phyloP scores from a whole-genome alignment of 345 rosid species.

The Ailanthus altissimus region DNA sequence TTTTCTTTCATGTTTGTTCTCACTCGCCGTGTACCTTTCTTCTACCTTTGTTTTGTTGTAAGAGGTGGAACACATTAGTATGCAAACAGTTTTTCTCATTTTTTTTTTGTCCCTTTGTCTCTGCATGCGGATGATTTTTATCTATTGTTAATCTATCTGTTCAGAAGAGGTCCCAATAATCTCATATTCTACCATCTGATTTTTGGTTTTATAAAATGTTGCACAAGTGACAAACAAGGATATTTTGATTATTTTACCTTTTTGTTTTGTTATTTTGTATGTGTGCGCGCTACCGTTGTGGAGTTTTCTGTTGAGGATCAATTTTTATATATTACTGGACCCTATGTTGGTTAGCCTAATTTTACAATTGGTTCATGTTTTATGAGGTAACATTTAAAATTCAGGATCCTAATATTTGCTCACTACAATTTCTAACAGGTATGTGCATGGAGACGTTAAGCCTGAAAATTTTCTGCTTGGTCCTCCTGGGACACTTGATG shows the following conservation, averaged over 20 bases:
- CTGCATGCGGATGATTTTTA: not conserved
- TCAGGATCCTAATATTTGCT: not conserved
- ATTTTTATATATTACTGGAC: not conserved
- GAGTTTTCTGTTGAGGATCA: not conserved
- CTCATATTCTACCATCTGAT: not conserved
- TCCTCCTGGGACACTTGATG: slow-evolving; percentile 55
- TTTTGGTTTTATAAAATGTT: not conserved
- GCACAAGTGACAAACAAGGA: not conserved
- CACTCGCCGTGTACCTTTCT: not conserved
- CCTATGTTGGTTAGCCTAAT: not conserved
- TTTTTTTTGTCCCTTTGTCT: not conserved
- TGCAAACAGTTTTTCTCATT: not conserved
- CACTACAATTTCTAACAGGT: slow-evolving; percentile 35
- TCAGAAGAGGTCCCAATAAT: not conserved
- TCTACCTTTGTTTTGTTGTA: not conserved
- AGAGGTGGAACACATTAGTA: not conserved
- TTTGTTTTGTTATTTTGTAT: not conserved
- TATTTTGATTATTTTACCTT: not conserved
- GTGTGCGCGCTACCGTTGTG: not conserved
- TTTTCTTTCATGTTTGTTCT: not conserved
- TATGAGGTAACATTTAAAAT: not conserved
- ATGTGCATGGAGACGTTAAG: slow-evolving; percentile 81
- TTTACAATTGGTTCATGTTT: not conserved
- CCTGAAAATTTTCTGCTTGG: slow-evolving; percentile 82
- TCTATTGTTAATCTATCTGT: not conserved